Percentiles rank a stretch among this genome's conserved stretches.
These are phyloP conservation scores for Hyparrhenia diplandra DNA, from an alignment of 176 grass and related monocot genomes.

Conservation along the genomic window DNA sequence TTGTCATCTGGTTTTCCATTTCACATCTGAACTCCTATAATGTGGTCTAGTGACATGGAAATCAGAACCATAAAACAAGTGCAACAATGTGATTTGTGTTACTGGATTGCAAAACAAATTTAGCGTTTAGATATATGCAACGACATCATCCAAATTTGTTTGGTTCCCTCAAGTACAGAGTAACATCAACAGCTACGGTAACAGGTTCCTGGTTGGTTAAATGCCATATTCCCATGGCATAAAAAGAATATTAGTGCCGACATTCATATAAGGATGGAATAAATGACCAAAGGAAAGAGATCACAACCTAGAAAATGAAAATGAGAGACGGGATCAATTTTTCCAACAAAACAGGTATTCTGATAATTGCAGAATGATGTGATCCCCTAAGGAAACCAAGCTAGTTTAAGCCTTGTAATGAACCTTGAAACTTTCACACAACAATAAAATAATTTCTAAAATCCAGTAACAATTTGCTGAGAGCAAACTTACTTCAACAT, in stretches of 20 bases:
- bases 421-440: constrained; percentile 13
- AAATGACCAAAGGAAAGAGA: not conserved
- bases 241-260: not conserved
- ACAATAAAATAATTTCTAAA: constrained; percentile 6
- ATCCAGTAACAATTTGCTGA: constrained; percentile 6
- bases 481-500: constrained; percentile 25
- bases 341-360: not conserved
- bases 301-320: too few relatives aligned
- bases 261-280: not conserved
- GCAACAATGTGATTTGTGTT: not conserved
- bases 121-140: constrained; percentile 23
- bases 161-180: constrained; percentile 4
- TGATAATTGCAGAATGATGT: not conserved
- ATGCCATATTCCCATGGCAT: not conserved
- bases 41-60: not conserved
- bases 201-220: not conserved
- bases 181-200: not conserved
- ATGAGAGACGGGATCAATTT: not conserved
- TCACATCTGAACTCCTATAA: not conserved
- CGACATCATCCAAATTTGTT: not conserved
- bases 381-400: not conserved
- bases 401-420: not conserved
- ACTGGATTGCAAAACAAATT: too few relatives aligned
- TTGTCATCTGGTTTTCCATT: not conserved
- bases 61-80: constrained; percentile 7